Base-by-base conservation (phyloP, 345 rosid genomes). In the Heritiera fomes region DNA sequence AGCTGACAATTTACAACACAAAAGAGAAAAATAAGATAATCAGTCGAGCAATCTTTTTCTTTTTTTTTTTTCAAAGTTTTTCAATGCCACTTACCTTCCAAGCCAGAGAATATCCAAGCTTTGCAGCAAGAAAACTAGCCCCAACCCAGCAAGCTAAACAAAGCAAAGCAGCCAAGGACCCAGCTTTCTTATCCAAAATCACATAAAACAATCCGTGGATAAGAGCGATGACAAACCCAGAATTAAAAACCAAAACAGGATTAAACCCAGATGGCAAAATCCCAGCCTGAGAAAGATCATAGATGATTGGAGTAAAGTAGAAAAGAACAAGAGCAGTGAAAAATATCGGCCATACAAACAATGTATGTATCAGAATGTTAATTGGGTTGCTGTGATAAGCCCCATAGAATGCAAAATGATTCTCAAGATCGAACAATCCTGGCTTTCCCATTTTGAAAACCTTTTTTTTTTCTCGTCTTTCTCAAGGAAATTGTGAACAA, bases 391-490 rank as follows among this genome's bases (percentile, higher is more conserved):
- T 87, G 82, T 95, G 98, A 56, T 95, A 95, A 7, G 96, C 97
- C 2, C 98, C 98, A 52, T 95, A 95, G 91, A 86, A 93, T 23
- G 98, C 95, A 78, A 91, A 93, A 75, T 92, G 95, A 72, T 85
- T 92, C 85, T 91, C 98, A 4, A 94, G 92, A 82, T 94, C 98
- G 70, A 94, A 77, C 75, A 92, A 77, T 69, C 94, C 94, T 58
- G 80, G 53, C 34, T 75, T 79, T 8, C 77, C 83, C 84, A 83
- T 88, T 73, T 46, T 73, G 6, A 1, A 47, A 60, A 41, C 13
- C 9, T 10, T 23, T 23, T 23, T 59, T 20, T 59, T 0, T 13
- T 4, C 3, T 8, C 3, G 12, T 23, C 28, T 49, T 49, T 63
- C 17, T 11, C 3, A 12, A 58, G 30, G 23, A 32, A 75, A 52